phyloP scores from a whole-genome alignment of 2,329 filamentous ascomycete species.

The Cephalotrichum gorgonifer region DNA sequence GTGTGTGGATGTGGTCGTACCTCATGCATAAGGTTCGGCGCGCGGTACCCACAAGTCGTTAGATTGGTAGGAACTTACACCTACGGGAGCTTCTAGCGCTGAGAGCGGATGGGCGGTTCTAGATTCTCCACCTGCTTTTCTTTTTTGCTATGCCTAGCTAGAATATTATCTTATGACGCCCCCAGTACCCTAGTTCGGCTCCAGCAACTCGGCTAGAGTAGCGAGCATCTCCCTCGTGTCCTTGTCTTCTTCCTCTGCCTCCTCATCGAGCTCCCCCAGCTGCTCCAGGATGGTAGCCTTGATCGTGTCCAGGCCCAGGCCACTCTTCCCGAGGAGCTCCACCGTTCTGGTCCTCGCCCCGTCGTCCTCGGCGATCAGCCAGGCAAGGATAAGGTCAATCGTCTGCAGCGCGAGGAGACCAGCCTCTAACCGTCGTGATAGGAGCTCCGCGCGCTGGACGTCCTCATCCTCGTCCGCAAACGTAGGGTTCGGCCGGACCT shows the following conservation, averaged over 20 bases:
- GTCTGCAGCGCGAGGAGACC: constrained; percentile 77
- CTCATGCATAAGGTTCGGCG: too few species aligned
- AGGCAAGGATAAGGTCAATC: constrained; percentile 76
- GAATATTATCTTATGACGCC: background rate
- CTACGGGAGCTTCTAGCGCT: too few species aligned
- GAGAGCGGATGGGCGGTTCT: too few species aligned
- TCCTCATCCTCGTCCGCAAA: constrained; percentile 35
- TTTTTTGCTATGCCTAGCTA: too few species aligned
- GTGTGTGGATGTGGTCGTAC: too few species aligned
- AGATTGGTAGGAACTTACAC: too few species aligned
- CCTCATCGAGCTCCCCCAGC: constrained; percentile 26
- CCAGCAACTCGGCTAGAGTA: constrained; percentile 40
- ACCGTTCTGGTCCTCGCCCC: constrained; percentile 59
- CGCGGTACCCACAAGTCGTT: too few species aligned
- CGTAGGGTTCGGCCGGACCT: constrained; percentile 34
- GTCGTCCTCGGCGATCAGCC: constrained; percentile 82
- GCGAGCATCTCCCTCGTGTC: constrained; percentile 45
- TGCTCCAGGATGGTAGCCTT: constrained; percentile 57
- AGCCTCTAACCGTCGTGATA: constrained; percentile 67
- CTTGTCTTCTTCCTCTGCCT: background rate
- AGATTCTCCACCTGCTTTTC: too few species aligned
- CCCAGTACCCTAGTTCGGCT: constrained; percentile 10
- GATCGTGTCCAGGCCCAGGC: constrained; percentile 54
- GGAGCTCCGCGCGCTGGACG: constrained; percentile 49
- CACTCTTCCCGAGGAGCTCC: constrained; percentile 54